phyloP scores from a whole-genome alignment of 129 eudicot species.

The Flaveria ramosissima region DNA sequence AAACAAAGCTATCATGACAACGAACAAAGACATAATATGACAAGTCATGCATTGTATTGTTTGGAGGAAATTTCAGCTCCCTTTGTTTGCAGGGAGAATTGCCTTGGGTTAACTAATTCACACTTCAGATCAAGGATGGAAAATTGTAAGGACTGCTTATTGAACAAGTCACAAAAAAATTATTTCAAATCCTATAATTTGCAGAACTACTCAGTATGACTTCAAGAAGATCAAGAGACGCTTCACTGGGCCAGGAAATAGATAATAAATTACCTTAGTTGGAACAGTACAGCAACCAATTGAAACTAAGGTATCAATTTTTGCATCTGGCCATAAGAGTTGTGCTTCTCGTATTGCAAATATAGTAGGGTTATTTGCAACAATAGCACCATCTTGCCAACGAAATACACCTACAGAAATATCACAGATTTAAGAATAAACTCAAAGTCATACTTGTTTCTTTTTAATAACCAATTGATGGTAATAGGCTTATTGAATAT shows the following conservation, averaged over 20 bases:
- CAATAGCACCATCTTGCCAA: constrained; percentile 99
- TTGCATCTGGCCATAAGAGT: constrained; percentile 93
- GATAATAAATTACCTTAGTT: constrained; percentile 57
- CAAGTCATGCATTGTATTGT: no score
- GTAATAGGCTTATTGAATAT: neutral
- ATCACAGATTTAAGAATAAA: constrained; percentile 9
- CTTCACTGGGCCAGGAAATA: neutral
- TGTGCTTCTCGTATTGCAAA: constrained; percentile 95
- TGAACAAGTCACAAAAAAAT: no score
- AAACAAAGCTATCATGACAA: no score
- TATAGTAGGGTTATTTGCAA: constrained; percentile 93
- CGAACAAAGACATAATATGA: no score
- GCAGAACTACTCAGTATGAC: no score
- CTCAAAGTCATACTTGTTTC: constrained; percentile 7
- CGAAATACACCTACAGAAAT: constrained; percentile 58
- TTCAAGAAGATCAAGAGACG: neutral
- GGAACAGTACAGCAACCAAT: constrained; percentile 92
- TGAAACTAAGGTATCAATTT: constrained; percentile 86
- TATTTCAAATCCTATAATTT: no score
- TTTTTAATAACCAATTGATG: constrained; percentile 2
- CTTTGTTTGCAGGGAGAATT: no score
- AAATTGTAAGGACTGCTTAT: no score
- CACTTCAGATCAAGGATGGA: no score
- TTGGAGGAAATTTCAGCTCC: no score
- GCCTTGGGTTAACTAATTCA: no score